Conservation (phyloP, 208 protist genomes). For the Trypanosomatidae sp. region DNA sequence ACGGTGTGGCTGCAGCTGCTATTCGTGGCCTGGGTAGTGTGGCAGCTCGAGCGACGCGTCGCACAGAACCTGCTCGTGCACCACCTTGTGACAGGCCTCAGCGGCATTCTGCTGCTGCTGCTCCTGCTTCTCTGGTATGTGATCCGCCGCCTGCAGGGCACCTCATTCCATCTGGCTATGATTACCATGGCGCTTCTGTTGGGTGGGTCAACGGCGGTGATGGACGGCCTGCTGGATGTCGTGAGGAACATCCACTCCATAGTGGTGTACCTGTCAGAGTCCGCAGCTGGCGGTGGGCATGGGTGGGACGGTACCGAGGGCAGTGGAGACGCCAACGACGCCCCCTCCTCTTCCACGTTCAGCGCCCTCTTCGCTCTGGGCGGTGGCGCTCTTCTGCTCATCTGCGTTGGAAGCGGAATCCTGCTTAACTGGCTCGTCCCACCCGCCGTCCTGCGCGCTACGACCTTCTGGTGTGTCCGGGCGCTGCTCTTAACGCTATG, state of each 20-base stretch:
- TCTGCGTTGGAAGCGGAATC: conserved; percentile 18
- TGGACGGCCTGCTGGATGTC: conserved; percentile 33
- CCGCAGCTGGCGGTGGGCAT: not conserved
- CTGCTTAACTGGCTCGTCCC: conserved; percentile 39
- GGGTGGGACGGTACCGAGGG: not conserved
- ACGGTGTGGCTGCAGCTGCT: conserved; percentile 52
- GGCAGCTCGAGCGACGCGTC: conserved; percentile 42
- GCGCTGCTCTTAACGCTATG: conserved; percentile 12
- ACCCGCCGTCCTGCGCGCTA: conserved; percentile 17
- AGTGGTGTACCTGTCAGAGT: not conserved
- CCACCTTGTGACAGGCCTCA: conserved; percentile 44
- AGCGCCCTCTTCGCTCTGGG: conserved; percentile 5
- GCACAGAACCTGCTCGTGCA: conserved; percentile 45
- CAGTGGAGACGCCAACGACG: not conserved
- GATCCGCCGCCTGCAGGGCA: conserved; percentile 46
- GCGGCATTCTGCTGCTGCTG: conserved; percentile 41
- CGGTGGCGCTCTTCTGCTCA: not conserved
- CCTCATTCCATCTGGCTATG: conserved; percentile 47
- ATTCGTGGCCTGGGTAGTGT: conserved; percentile 18
- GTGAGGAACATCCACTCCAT: not conserved
- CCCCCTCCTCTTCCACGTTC: not conserved
- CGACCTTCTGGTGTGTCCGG: conserved; percentile 37
- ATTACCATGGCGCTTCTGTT: conserved; percentile 40
- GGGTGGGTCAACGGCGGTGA: conserved; percentile 49
- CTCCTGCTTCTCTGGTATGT: conserved; percentile 43